Percentiles rank a stretch among this genome's conserved stretches.
Conservation (phyloP, 768 basidiomycete species). For the Rhizopogon vesiculosus region DNA sequence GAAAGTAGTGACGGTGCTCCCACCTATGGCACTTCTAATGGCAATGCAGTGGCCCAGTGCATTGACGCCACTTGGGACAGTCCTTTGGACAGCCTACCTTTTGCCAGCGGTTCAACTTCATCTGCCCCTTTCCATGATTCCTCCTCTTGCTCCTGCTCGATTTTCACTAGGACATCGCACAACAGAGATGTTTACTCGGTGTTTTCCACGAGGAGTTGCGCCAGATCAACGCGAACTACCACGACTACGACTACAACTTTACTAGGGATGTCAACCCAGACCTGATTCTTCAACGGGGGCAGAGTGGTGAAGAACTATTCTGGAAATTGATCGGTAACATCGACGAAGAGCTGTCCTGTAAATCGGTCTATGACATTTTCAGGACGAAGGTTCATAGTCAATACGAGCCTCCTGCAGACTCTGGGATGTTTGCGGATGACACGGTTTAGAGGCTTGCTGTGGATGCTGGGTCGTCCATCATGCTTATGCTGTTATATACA, state of each 20-base stretch:
- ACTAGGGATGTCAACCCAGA: slow-evolving; percentile 26
- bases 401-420: too few species aligned
- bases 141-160: slow-evolving; percentile 27
- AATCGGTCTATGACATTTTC: slow-evolving; percentile 16
- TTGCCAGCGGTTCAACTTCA: slow-evolving; percentile 18
- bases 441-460: too few species aligned
- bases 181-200: slow-evolving; percentile 26
- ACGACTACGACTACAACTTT: slow-evolving; percentile 18
- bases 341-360: slow-evolving; percentile 21
- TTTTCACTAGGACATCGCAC: slow-evolving; percentile 26
- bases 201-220: slow-evolving; percentile 26
- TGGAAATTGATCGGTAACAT: slow-evolving; percentile 12
- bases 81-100: slow-evolving; percentile 31
- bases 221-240: slow-evolving; percentile 14
- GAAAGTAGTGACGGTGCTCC: slow-evolving; percentile 17
- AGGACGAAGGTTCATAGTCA: too few species aligned
- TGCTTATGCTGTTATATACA: too few species aligned
- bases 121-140: slow-evolving; percentile 14
- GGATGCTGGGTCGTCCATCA: too few species aligned
- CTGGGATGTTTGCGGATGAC: too few species aligned
- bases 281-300: slow-evolving; percentile 21
- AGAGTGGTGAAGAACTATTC: slow-evolving; percentile 24
- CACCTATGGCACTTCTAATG: slow-evolving; percentile 15
- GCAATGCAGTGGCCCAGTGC: slow-evolving; percentile 30
- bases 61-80: slow-evolving; percentile 34